Evolutionary conservation across 148 eudicot genomes (phyloP).

Genomic region (Rhododendron ferrugineum): DNA sequence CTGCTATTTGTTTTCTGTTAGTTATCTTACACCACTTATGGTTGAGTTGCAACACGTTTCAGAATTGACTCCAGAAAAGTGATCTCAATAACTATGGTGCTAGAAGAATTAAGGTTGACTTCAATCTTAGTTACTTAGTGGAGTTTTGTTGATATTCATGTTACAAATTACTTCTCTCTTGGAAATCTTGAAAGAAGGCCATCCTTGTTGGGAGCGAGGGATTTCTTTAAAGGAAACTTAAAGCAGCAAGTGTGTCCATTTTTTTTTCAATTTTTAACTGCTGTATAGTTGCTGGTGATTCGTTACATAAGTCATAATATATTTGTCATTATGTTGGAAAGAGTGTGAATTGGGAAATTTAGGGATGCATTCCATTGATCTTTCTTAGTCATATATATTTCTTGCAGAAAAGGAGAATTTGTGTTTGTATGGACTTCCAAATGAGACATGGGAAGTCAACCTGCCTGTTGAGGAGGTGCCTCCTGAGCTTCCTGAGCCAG

Average conservation of each 20-base stretch:
- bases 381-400: not conserved
- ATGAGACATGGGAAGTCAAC: slow-evolving; percentile 42
- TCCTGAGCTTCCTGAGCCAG: slow-evolving; percentile 49
- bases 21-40: not conserved
- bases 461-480: slow-evolving; percentile 42
- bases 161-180: not conserved
- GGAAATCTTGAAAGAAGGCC: not conserved
- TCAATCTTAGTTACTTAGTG: not conserved
- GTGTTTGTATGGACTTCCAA: slow-evolving; percentile 44
- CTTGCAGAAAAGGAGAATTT: slow-evolving; percentile 35
- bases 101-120: not conserved
- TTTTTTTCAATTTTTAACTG: not conserved
- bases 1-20: not conserved
- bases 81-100: slow-evolving; percentile 5
- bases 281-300: not conserved
- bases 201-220: not conserved
- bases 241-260: not conserved
- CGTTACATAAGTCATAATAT: not conserved
- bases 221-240: not conserved
- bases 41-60: not conserved
- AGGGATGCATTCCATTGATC: not conserved
- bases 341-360: not conserved
- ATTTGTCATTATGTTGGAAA: not conserved
- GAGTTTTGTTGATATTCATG: not conserved
- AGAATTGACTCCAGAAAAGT: not conserved